Percentiles rank a stretch among this genome's conserved stretches.
Evolutionary conservation across 805 yeast species (phyloP).

Genomic region (Teunomyces pallodes): DNA sequence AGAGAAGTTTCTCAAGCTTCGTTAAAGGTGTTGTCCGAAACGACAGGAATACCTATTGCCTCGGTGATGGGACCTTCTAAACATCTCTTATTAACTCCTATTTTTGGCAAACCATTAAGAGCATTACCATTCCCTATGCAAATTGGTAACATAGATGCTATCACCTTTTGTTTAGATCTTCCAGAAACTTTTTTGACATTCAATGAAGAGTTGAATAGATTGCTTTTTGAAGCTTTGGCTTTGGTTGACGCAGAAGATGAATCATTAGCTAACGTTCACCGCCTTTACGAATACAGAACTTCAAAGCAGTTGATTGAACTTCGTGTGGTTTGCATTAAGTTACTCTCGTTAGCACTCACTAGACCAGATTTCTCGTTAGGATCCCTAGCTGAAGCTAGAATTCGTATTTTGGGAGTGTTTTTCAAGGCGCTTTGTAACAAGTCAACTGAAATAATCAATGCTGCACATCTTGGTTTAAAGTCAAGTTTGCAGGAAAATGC

Average conservation of each 20-base stretch:
- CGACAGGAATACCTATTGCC: slow-evolving; percentile 67
- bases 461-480: slow-evolving; percentile 87
- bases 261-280: slow-evolving; percentile 82
- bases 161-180: slow-evolving; percentile 82
- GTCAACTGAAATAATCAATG: slow-evolving; percentile 83
- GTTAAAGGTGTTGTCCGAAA: slow-evolving; percentile 62
- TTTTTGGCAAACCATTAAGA: slow-evolving; percentile 92
- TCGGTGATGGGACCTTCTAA: slow-evolving; percentile 81
- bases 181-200: slow-evolving; percentile 80
- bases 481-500: slow-evolving; percentile 81
- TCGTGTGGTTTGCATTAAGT: slow-evolving; percentile 83
- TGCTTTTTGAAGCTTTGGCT: slow-evolving; percentile 87
- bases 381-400: slow-evolving; percentile 73
- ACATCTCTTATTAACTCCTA: slow-evolving; percentile 80
- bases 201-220: slow-evolving; percentile 82
- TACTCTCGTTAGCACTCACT: slow-evolving; percentile 78
- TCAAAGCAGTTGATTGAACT: slow-evolving; percentile 83
- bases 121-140: slow-evolving; percentile 99
- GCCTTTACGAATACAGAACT: slow-evolving; percentile 82
- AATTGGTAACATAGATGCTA: slow-evolving; percentile 96
- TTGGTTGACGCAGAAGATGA: slow-evolving; percentile 98
- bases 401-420: slow-evolving; percentile 86
- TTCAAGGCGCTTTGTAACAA: slow-evolving; percentile 88
- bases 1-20: slow-evolving; percentile 79
- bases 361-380: slow-evolving; percentile 79